Evolutionary conservation across 2,329 filamentous ascomycete genomes (phyloP).

Genomic region (Lecanoromycetidae sp.): DNA sequence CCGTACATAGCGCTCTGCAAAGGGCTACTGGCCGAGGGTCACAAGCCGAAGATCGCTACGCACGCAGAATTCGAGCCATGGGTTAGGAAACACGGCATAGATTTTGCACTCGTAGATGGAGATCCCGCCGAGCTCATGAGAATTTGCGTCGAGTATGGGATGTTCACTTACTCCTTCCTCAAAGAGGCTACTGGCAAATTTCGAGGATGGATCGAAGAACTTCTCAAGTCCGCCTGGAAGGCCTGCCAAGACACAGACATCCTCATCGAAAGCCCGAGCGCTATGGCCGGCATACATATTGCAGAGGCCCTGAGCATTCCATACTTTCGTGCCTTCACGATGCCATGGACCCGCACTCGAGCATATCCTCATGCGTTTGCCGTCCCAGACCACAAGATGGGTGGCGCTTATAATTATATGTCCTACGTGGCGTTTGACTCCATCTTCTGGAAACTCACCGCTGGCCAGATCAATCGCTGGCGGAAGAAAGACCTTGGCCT

Average conservation of each 20-base stretch:
- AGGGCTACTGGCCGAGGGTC: conserved; percentile 74
- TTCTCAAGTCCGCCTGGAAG: conserved; percentile 67
- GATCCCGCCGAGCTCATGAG: conserved; percentile 92
- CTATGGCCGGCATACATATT: conserved; percentile 96
- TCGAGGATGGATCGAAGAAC: conserved; percentile 85
- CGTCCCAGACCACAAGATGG: conserved; percentile 85
- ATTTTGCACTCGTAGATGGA: conserved; percentile 77
- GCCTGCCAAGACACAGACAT: conserved; percentile 81
- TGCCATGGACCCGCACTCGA: conserved; percentile 95
- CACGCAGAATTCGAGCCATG: conserved; percentile 81
- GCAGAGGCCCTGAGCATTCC: conserved; percentile 85
- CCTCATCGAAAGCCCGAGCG: conserved; percentile 86
- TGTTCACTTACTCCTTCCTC: conserved; percentile 87
- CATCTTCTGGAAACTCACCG: conserved; percentile 90
- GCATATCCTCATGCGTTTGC: conserved; percentile 96
- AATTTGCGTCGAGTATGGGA: conserved; percentile 91
- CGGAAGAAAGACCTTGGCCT: conserved; percentile 67
- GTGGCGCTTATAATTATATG: conserved; percentile 87
- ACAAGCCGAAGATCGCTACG: conserved; percentile 76
- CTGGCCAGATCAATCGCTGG: conserved; percentile 87
- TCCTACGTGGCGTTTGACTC: conserved; percentile 95
- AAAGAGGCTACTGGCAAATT: conserved; percentile 78
- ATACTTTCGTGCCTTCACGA: conserved; percentile 94
- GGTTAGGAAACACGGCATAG: conserved; percentile 87
- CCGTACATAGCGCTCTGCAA: conserved; percentile 96